Evolutionary conservation across 129 eudicot species (phyloP).

Genomic region (Deinandra increscens): DNA sequence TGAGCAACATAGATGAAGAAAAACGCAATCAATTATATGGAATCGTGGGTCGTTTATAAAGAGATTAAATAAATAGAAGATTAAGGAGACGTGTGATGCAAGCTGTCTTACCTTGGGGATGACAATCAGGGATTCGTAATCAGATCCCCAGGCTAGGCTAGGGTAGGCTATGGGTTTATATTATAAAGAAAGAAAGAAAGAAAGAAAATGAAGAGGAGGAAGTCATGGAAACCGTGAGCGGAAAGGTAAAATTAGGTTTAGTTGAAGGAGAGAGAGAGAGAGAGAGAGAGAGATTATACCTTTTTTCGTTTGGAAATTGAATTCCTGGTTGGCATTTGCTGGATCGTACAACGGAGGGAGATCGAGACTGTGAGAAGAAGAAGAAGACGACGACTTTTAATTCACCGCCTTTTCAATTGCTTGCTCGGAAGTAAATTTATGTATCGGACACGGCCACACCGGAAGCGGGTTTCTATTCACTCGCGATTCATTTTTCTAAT

Average conservation of each 20-base stretch:
- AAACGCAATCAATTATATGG: neutral
- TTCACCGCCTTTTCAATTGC: slow-evolving; percentile 31
- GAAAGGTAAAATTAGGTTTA: slow-evolving; percentile 32
- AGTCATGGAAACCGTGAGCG: slow-evolving; percentile 36
- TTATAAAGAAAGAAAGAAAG: neutral
- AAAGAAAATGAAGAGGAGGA: slow-evolving; percentile 12
- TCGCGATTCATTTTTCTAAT: no score
- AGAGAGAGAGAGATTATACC: neutral
- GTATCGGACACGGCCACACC: slow-evolving; percentile 10
- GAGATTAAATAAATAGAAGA: neutral
- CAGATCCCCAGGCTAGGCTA: slow-evolving; percentile 25
- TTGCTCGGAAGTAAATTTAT: slow-evolving; percentile 11
- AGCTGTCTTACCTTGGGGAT: slow-evolving; percentile 23
- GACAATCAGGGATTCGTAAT: slow-evolving; percentile 18
- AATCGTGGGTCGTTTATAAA: neutral
- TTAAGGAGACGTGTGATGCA: slow-evolving; percentile 14
- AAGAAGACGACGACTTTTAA: slow-evolving; percentile 23
- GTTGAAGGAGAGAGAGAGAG: neutral
- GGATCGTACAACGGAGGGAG: slow-evolving; percentile 25
- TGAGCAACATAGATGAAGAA: neutral
- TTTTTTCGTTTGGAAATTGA: neutral
- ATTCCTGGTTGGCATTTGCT: slow-evolving; percentile 14
- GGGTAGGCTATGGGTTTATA: no score
- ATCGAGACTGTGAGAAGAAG: slow-evolving; percentile 26
- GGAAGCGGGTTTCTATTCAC: neutral